Conservation (phyloP, 1,284 basidiomycete species). For the Apiotrichum porosum region DNA sequence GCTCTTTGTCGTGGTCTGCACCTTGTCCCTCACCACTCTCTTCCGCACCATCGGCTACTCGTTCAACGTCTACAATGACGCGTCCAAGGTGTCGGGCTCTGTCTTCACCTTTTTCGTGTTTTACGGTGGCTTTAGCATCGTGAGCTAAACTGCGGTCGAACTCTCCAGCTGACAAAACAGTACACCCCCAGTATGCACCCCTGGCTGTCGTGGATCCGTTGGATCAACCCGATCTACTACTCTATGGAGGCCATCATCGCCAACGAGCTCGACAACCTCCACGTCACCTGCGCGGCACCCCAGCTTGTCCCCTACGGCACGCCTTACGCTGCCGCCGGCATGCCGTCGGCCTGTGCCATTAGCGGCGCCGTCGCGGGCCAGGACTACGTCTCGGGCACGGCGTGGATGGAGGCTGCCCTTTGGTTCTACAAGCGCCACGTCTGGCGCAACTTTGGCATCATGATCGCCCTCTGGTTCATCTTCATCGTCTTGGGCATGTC, state of each 20-base stretch:
- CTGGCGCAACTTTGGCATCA: constrained; percentile 52
- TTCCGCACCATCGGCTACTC: constrained; percentile 42
- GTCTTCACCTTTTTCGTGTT: constrained; percentile 34
- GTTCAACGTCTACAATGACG: constrained; percentile 41
- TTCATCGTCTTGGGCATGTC: constrained; percentile 16
- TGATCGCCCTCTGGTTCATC: constrained; percentile 43
- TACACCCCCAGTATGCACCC: constrained; percentile 38
- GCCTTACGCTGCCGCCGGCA: constrained; percentile 30
- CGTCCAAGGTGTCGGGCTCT: constrained; percentile 40
- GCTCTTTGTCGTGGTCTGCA: constrained; percentile 29
- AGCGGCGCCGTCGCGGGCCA: constrained; percentile 33
- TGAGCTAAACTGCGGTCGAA: background rate
- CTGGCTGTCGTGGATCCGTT: constrained; percentile 24
- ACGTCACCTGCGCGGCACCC: constrained; percentile 42
- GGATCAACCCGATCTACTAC: constrained; percentile 38
- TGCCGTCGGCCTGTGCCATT: constrained; percentile 41
- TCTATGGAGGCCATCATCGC: constrained; percentile 31
- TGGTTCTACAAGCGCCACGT: constrained; percentile 44
- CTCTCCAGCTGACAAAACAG: background rate
- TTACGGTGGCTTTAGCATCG: constrained; percentile 39
- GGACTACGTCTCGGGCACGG: constrained; percentile 20
- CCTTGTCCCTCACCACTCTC: constrained; percentile 31
- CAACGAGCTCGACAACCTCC: constrained; percentile 50
- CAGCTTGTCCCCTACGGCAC: constrained; percentile 48
- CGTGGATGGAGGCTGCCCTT: constrained; percentile 44